These are phyloP conservation scores for Alternaria ethzedia DNA, from an alignment of 2,329 filamentous ascomycete species.

Conservation along the genomic window DNA sequence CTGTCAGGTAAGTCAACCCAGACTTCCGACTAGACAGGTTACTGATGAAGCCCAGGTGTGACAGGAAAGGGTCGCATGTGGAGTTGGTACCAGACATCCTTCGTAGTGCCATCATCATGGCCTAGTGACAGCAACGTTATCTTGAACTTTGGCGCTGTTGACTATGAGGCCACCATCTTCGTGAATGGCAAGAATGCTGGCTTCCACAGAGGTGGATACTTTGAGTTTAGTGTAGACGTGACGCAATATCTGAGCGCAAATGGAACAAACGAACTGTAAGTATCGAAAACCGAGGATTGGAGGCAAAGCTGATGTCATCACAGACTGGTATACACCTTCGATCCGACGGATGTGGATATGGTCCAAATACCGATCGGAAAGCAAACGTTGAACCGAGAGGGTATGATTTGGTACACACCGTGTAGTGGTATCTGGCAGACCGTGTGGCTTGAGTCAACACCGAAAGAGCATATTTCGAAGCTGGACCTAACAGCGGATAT, in stretches of 20 bases:
- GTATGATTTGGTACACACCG: constrained; percentile 72
- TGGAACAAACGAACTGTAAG: constrained; percentile 62
- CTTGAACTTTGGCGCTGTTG: constrained; percentile 65
- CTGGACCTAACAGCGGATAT: constrained; percentile 63
- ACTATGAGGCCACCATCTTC: constrained; percentile 65
- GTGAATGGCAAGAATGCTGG: constrained; percentile 62
- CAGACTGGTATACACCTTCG: constrained; percentile 69
- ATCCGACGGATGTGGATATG: constrained; percentile 66
- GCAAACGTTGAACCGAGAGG: constrained; percentile 62
- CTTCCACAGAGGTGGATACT: constrained; percentile 67
- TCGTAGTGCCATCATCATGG: constrained; percentile 59
- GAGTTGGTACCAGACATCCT: constrained; percentile 60
- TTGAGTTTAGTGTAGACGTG: constrained; percentile 65
- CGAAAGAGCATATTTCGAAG: constrained; percentile 62
- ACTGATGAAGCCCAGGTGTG: constrained; percentile 48
- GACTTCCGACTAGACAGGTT: constrained; percentile 44
- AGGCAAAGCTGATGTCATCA: background rate
- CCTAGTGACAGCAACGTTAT: constrained; percentile 51
- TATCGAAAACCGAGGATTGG: background rate
- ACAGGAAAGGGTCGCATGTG: constrained; percentile 48
- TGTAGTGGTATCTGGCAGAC: constrained; percentile 78
- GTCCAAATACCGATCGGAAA: constrained; percentile 71
- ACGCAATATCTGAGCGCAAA: constrained; percentile 54
- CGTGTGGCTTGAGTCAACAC: constrained; percentile 73
- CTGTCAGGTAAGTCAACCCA: constrained; percentile 52